A percentile compares a stretch with the other conserved stretches of the same genome.
phyloP scores from a whole-genome alignment of 305 asterid species.

The Fraxinus angustifolia region DNA sequence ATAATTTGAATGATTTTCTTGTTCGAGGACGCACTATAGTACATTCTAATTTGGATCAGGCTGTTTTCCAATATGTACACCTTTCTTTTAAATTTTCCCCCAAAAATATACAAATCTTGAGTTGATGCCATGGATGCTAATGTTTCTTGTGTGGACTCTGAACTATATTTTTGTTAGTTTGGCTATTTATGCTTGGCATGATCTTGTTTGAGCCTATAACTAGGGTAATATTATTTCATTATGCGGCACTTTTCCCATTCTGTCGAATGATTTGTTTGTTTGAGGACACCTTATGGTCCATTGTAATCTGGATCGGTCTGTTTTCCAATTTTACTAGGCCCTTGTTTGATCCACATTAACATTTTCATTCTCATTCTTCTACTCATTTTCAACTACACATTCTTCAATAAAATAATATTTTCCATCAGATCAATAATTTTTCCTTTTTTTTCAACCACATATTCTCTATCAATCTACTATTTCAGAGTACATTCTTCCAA shows the following conservation, averaged over 20 bases:
- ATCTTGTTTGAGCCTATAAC: not conserved
- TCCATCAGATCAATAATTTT: too few species aligned
- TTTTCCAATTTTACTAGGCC: not conserved
- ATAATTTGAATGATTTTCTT: not conserved
- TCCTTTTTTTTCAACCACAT: too few species aligned
- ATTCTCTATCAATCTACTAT: too few species aligned
- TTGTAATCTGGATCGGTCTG: not conserved
- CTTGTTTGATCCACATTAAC: too few species aligned
- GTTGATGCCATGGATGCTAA: not conserved
- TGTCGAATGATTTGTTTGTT: not conserved
- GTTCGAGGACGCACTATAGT: not conserved
- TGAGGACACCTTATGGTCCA: not conserved
- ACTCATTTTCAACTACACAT: too few species aligned
- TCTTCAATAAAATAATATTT: too few species aligned
- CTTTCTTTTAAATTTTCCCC: not conserved
- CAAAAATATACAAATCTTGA: not conserved
- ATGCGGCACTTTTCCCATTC: not conserved
- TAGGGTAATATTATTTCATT: not conserved
- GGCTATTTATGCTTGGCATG: not conserved
- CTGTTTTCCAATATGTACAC: slow-evolving; percentile 5
- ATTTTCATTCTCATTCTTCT: too few species aligned
- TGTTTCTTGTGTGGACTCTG: not conserved
- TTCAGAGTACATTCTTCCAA: too few species aligned
- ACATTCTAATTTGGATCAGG: not conserved
- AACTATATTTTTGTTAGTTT: not conserved